Evolutionary conservation across 2,329 filamentous ascomycete genomes (phyloP), one percentile per base, ranked within the genome.

Genomic region (Westerdykella aurantiaca): DNA sequence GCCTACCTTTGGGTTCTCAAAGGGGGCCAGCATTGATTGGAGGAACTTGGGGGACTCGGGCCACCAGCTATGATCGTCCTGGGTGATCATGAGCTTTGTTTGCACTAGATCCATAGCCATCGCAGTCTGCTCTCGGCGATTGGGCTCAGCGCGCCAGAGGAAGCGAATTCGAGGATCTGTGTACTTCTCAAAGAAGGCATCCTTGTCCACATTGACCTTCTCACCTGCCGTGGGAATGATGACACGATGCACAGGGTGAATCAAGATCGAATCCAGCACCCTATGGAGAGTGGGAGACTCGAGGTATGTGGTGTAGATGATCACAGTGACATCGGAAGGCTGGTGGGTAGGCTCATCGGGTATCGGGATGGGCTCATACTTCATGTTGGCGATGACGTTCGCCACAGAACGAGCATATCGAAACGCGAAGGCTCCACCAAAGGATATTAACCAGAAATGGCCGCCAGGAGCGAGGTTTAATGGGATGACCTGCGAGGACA

Each of bases 31-130:
- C 0, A 74, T 48, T 0, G 68, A 60, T 0, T 54, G 37, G 1
- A 80, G 61, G 47, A 78, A 76, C 0, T 47, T 47, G 21, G 0
- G 2, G 6, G 22, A 38, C 1, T 48, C 25, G 1, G 67, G 65
- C 76, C 75, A 80, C 52, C 75, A 71, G 13, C 78, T 75, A 49
- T 78, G 74, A 55, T 80, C 77, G 47, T 81, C 77, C 12, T 70
- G 64, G 2, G 75, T 58, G 6, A 78, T 61, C 0, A 70, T 70
- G 41, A 81, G 66, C 0, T 52, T 6, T 0, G 75, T 76, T 0
- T 49, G 38, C 31, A 73, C 62, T 0, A 52, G 34, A 0, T 54
- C 46, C 7, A 78, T 54, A 0, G 68, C 76, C 2, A 58, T 53
- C 1, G 63, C 63, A 3, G 79, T 56, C 47, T 81, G 77, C 1